A percentile compares a stretch with the other conserved stretches of the same genome.
Conservation (phyloP, 495 filamentous ascomycete species). For the Glonium stellatum region DNA sequence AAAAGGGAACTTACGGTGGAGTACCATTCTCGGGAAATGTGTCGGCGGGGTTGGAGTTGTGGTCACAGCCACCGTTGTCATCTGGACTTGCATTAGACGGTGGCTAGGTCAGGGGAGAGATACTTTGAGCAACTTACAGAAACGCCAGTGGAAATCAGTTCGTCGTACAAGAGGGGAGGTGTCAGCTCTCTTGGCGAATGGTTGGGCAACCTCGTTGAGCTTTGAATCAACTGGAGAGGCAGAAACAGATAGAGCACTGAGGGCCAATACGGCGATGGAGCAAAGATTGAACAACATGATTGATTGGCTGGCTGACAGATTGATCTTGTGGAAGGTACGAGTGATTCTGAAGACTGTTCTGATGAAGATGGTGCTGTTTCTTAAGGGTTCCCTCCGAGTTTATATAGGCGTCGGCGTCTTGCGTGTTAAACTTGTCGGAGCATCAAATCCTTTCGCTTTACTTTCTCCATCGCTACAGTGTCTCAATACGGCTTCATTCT, state of each 20-base stretch:
- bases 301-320: too few relatives aligned
- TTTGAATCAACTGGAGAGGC: not conserved
- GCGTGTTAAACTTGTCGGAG: too few relatives aligned
- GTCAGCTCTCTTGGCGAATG: not conserved
- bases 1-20: not conserved
- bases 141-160: constrained; percentile 1
- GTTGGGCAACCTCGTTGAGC: not conserved
- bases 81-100: not conserved
- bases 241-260: not conserved
- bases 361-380: too few relatives aligned
- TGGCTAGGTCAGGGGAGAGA: too few relatives aligned
- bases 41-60: not conserved
- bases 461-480: too few relatives aligned
- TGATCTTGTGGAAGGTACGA: too few relatives aligned
- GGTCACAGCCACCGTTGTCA: not conserved
- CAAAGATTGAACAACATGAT: too few relatives aligned
- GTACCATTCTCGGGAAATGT: not conserved
- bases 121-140: not conserved
- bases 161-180: not conserved
- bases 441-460: too few relatives aligned
- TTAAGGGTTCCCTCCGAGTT: too few relatives aligned
- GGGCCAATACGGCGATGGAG: not conserved
- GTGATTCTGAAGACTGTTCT: too few relatives aligned
- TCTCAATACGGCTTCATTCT: too few relatives aligned
- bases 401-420: too few relatives aligned